Evolutionary conservation across 345 rosid species (phyloP), one percentile per base, ranked within the genome.

Genomic region (Eucalyptus pauciflora): DNA sequence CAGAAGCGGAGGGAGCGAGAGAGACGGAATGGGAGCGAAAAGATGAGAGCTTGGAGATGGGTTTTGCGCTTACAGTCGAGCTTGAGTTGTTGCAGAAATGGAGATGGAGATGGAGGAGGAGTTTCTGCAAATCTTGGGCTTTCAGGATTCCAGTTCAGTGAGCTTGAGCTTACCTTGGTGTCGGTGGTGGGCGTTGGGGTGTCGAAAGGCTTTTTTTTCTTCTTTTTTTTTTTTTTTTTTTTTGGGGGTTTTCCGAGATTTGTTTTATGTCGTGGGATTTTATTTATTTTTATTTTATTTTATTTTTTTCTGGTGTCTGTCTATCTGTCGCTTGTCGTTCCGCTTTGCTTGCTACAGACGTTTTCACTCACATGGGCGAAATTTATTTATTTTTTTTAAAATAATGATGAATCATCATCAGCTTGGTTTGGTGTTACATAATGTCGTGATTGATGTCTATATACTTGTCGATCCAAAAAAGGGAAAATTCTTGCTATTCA

Each of bases 221-320:
- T 17, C 17, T 0, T 50, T 86, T 6, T 2, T 0, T 16, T 6
- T 49, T 9, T 25, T 85, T 3, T 29, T 15, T 7, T 48, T 50
- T 45, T 7, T 27, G 24, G 2, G 43, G 10, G 87, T n/a, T 86
- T 86, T 22, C 12, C 62, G 31, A 67, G 12, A 67, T 67, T 67
- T 67, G 22, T 67, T 67, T 69, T 33, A 31, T 18, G 83, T 76
- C 37, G 71, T 10, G 3, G 24, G 22, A 3, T 37, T 76, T 16
- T 11, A 5, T 31, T 10, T 3, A 5, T 18, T 9, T 4, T 41
- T 41, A 45, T 45, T 45, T 45, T 45, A 5, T 45, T 45, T 45
- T 43, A 5, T 43, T 52, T 0, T 3, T 18, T 8, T 7, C 14
- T 20, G 58, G 25, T 52, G 25, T 20, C 46, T 37, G 46, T 76